A percentile compares a stretch with the other conserved stretches of the same genome.
Conservation (phyloP, 164 flowering plant genomes). For the Vitis cinerea region DNA sequence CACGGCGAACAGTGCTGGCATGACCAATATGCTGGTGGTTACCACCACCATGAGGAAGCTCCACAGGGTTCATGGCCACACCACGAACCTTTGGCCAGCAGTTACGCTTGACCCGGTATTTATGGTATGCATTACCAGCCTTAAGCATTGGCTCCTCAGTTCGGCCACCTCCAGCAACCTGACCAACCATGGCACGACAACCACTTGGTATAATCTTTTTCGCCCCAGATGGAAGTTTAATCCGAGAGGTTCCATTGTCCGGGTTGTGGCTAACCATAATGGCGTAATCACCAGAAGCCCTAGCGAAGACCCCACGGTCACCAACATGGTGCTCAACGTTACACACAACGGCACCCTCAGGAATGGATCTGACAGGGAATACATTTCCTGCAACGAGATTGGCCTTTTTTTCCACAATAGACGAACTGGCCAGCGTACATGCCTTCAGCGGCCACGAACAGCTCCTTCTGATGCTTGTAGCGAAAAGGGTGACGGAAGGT, state of each 20-base stretch:
- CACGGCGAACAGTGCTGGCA: too few relatives aligned
- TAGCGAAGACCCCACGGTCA: slow-evolving; percentile 54
- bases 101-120: too few relatives aligned
- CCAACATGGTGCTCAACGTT: slow-evolving; percentile 68
- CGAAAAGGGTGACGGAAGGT: slow-evolving; percentile 59
- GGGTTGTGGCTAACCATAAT: slow-evolving; percentile 57
- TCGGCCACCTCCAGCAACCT: too few relatives aligned
- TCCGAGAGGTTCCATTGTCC: slow-evolving; percentile 50
- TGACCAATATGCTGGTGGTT: too few relatives aligned
- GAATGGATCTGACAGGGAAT: slow-evolving; percentile 51
- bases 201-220: too few relatives aligned
- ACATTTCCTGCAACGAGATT: slow-evolving; percentile 54
- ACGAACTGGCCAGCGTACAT: slow-evolving; percentile 61
- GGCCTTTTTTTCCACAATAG: slow-evolving; percentile 63
- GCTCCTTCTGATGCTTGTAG: slow-evolving; percentile 66
- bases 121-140: too few relatives aligned
- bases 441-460: slow-evolving; percentile 63
- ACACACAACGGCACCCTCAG: slow-evolving; percentile 65
- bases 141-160: too few relatives aligned
- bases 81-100: too few relatives aligned
- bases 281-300: slow-evolving; percentile 57
- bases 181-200: too few relatives aligned
- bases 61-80: too few relatives aligned
- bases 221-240: too few relatives aligned
- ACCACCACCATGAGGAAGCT: too few relatives aligned